These are phyloP conservation scores for Ceratocystis ficicola DNA, from an alignment of 2,329 filamentous ascomycete genomes.

Conservation along the genomic window DNA sequence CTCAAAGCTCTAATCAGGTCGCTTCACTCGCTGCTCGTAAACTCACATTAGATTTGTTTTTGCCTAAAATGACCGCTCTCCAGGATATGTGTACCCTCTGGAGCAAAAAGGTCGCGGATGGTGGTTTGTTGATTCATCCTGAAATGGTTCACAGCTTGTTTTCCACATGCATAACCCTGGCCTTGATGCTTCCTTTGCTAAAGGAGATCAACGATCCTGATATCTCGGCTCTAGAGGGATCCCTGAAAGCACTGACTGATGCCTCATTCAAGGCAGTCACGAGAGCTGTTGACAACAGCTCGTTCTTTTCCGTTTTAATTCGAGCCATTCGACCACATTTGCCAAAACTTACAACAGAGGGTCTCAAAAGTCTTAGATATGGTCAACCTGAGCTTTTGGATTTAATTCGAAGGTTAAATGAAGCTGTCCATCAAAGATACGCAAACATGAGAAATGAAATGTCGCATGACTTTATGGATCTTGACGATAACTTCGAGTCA, in stretches of 20 bases:
- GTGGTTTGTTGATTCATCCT: conserved; percentile 38
- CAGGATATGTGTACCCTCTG: conserved; percentile 37
- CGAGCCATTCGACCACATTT: conserved; percentile 36
- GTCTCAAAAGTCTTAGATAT: conserved; percentile 31
- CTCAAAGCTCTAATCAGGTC: conserved; percentile 27
- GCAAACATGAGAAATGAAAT: conserved; percentile 29
- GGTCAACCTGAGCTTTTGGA: conserved; percentile 34
- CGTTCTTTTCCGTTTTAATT: conserved; percentile 38
- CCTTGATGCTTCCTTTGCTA: conserved; percentile 39
- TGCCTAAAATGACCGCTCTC: conserved; percentile 41
- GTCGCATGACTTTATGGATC: conserved; percentile 48
- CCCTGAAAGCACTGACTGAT: conserved; percentile 34
- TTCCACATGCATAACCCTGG: conserved; percentile 36
- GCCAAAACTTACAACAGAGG: conserved; percentile 33
- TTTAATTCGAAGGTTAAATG: conserved; percentile 34
- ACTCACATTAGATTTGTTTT: conserved; percentile 42
- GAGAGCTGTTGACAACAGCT: conserved; percentile 35
- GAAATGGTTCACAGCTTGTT: conserved; percentile 43
- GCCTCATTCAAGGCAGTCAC: conserved; percentile 33
- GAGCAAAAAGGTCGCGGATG: conserved; percentile 36
- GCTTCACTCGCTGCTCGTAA: conserved; percentile 36
- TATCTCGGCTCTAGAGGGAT: conserved; percentile 38
- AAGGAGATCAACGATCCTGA: conserved; percentile 37
- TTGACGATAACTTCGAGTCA: conserved; percentile 54
- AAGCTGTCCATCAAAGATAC: conserved; percentile 28